A percentile compares a stretch with the other conserved stretches of the same genome.
Conservation (phyloP, 2,329 filamentous ascomycete species). For the Endoconidiophora polonica region DNA sequence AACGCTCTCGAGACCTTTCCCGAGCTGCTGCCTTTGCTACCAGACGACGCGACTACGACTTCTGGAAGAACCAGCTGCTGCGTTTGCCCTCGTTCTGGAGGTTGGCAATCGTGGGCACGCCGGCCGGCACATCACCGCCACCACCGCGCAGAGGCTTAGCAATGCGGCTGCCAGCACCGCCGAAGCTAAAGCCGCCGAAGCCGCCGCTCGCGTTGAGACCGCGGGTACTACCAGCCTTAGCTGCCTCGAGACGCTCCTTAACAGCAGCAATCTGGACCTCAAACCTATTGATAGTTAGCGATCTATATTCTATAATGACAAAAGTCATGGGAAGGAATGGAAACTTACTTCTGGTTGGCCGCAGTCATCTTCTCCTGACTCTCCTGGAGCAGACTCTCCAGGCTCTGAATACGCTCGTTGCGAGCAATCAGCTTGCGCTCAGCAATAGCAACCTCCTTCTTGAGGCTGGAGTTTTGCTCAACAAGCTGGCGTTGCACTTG, state of each 20-base stretch:
- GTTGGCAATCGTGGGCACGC: constrained; percentile 40
- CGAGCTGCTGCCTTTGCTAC: constrained; percentile 6
- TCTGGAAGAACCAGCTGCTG: constrained; percentile 60
- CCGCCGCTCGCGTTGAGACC: constrained; percentile 51
- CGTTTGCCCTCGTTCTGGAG: constrained; percentile 51
- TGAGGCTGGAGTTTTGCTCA: constrained; percentile 89
- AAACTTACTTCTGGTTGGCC: constrained; percentile 82
- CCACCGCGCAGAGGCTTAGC: constrained; percentile 53
- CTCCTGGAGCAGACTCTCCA: constrained; percentile 84
- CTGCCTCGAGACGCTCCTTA: constrained; percentile 92
- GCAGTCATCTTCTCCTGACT: constrained; percentile 97
- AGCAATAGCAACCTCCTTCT: constrained; percentile 98
- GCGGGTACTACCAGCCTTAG: constrained; percentile 79
- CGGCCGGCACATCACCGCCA: constrained; percentile 29
- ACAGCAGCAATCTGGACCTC: constrained; percentile 92
- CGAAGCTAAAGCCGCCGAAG: constrained; percentile 55
- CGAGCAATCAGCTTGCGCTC: constrained; percentile 92
- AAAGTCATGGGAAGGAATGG: constrained; percentile 15
- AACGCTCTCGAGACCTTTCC: constrained; percentile 4
- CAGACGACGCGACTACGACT: constrained; percentile 25
- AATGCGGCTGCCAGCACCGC: constrained; percentile 46
- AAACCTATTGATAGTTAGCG: constrained; percentile 43
- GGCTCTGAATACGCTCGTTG: constrained; percentile 89
- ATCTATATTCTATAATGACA: constrained; percentile 14
- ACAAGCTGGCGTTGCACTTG: constrained; percentile 95